Conservation (phyloP, 345 rosid species). For the Rhodamnia rubescens region DNA sequence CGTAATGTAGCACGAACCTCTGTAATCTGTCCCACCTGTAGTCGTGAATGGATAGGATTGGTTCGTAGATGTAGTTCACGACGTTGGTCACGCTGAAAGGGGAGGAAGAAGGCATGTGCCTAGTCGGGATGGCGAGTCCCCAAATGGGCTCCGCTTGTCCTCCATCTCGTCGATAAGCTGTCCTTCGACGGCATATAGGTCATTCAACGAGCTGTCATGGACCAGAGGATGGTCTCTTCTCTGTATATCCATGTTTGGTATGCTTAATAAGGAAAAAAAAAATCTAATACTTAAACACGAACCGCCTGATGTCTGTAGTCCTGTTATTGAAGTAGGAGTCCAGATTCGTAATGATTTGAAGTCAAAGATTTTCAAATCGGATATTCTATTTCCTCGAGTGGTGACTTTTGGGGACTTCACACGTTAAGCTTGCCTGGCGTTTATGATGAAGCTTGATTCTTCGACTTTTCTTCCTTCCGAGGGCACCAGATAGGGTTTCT, state of each 20-base stretch:
- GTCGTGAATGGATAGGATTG: too few relatives aligned
- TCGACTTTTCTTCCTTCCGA: too few relatives aligned
- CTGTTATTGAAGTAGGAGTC: background rate
- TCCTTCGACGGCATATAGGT: slow-evolving; percentile 32
- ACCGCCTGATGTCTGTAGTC: background rate
- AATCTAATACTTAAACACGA: background rate
- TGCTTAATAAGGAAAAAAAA: background rate
- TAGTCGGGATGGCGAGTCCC: slow-evolving; percentile 31
- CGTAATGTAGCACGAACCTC: too few relatives aligned
- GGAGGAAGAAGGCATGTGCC: slow-evolving; percentile 28
- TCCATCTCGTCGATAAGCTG: slow-evolving; percentile 27
- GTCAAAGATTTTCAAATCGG: background rate
- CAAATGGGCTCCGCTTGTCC: slow-evolving; percentile 13
- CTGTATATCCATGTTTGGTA: slow-evolving; percentile 23
- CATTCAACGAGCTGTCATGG: slow-evolving; percentile 33
- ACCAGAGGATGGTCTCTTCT: slow-evolving; percentile 49
- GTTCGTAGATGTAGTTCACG: too few relatives aligned
- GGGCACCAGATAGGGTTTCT: too few relatives aligned
- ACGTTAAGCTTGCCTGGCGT: background rate
- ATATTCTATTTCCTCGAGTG: background rate
- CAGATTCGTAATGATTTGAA: background rate
- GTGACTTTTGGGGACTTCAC: background rate
- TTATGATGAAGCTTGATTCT: background rate
- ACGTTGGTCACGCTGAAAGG: too few relatives aligned
- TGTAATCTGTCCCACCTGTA: too few relatives aligned